Conservation (phyloP, 116 monocot genomes). For the Zostera marina region DNA sequence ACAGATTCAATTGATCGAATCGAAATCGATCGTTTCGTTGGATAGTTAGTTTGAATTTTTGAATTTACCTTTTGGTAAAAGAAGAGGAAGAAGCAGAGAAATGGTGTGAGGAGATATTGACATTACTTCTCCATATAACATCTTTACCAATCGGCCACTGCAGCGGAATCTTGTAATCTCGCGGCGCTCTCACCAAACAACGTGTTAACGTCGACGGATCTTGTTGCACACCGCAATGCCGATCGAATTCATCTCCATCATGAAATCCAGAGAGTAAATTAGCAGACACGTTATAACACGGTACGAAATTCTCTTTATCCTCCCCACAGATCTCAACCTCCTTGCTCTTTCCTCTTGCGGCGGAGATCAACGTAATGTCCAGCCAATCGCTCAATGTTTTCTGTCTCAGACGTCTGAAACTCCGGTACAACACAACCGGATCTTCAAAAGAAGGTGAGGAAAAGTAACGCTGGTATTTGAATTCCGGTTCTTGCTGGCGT, state of each 20-base stretch:
- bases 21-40: too few species aligned
- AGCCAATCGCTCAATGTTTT: slow-evolving; percentile 11
- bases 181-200: slow-evolving; percentile 37
- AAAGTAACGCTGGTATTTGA: background rate
- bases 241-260: slow-evolving; percentile 21
- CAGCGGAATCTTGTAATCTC: slow-evolving; percentile 41
- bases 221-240: slow-evolving; percentile 14
- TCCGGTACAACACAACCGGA: slow-evolving; percentile 3
- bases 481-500: background rate
- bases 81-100: slow-evolving; percentile 32
- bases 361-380: slow-evolving; percentile 18
- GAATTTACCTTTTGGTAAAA: slow-evolving; percentile 38
- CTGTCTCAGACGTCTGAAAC: slow-evolving; percentile 15
- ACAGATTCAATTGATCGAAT: background rate
- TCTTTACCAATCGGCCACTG: slow-evolving; percentile 46
- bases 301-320: slow-evolving; percentile 27
- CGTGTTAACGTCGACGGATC: background rate
- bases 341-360: background rate
- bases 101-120: slow-evolving; percentile 34
- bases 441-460: background rate
- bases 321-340: slow-evolving; percentile 20
- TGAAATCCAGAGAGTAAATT: slow-evolving; percentile 12
- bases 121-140: slow-evolving; percentile 43
- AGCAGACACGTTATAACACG: slow-evolving; percentile 24
- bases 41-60: too few species aligned